These are phyloP conservation scores for Neonectria neomacrospora DNA, from an alignment of 2,329 filamentous ascomycete genomes.

Conservation along the genomic window DNA sequence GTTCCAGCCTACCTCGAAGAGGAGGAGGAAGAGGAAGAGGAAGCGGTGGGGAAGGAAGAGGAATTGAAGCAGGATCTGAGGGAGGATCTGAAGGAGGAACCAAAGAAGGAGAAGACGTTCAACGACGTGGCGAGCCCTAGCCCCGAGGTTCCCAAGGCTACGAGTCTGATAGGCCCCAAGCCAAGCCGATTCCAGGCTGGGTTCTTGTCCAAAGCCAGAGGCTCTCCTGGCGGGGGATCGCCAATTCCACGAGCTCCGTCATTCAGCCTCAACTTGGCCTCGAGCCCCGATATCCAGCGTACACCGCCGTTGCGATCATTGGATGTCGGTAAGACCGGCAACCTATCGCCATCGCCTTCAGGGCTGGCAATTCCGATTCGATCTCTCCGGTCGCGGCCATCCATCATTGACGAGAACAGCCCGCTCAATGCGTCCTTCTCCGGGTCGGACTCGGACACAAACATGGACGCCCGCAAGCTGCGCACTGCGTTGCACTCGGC, in stretches of 20 bases:
- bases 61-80: constrained; percentile 21
- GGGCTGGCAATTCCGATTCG: constrained; percentile 43
- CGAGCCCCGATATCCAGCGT: constrained; percentile 48
- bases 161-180: constrained; percentile 56
- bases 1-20: constrained; percentile 38
- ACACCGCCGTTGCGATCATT: constrained; percentile 61
- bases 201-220: constrained; percentile 74
- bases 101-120: constrained; percentile 17
- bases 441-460: constrained; percentile 62
- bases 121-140: constrained; percentile 67
- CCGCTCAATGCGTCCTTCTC: constrained; percentile 54
- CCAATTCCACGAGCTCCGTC: constrained; percentile 68
- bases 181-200: constrained; percentile 87
- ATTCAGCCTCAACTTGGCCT: constrained; percentile 67
- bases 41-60: not conserved
- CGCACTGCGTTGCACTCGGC: constrained; percentile 65
- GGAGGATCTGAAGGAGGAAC: constrained; percentile 10
- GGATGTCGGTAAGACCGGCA: constrained; percentile 62
- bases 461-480: constrained; percentile 65
- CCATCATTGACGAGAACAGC: constrained; percentile 63
- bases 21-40: constrained; percentile 14
- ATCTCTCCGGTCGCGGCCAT: constrained; percentile 51
- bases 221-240: constrained; percentile 64
- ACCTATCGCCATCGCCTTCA: constrained; percentile 58
- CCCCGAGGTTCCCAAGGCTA: constrained; percentile 63